These are phyloP conservation scores for Lactarius indigo DNA, from an alignment of 768 basidiomycete species.

Conservation along the genomic window DNA sequence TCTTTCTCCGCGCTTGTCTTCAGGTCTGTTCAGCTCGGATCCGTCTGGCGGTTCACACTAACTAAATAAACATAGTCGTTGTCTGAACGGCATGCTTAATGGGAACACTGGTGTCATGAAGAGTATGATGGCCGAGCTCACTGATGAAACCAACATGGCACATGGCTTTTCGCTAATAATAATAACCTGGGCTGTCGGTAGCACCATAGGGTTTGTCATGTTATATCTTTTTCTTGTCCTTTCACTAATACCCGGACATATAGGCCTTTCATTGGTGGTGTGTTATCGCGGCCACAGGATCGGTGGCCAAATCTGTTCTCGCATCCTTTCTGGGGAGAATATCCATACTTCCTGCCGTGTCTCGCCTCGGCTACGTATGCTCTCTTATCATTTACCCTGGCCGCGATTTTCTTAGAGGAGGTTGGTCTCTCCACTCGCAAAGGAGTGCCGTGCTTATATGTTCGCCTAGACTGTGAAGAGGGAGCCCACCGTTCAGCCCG, in stretches of 20 bases:
- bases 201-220: slow-evolving; percentile 6
- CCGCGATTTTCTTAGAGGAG: slow-evolving; percentile 10
- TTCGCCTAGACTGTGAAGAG: neutral
- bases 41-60: slow-evolving; percentile 36
- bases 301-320: slow-evolving; percentile 25
- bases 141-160: slow-evolving; percentile 55
- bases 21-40: slow-evolving; percentile 26
- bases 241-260: slow-evolving; percentile 21
- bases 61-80: slow-evolving; percentile 47
- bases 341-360: slow-evolving; percentile 31
- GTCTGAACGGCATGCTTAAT: neutral
- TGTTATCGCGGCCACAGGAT: slow-evolving; percentile 28
- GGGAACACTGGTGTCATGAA: neutral
- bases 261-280: slow-evolving; percentile 27
- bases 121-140: slow-evolving; percentile 56
- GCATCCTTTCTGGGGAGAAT: slow-evolving; percentile 25
- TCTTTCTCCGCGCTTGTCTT: slow-evolving; percentile 33
- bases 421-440: neutral
- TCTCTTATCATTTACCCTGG: neutral
- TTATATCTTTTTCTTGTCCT: neutral
- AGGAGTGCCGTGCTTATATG: neutral
- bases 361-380: neutral
- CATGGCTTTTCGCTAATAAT: slow-evolving; percentile 36
- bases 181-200: slow-evolving; percentile 25
- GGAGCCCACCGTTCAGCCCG: neutral